These are phyloP conservation scores for Acacia melanoxylon DNA, from an alignment of 306 rosid genomes.

Conservation along the genomic window DNA sequence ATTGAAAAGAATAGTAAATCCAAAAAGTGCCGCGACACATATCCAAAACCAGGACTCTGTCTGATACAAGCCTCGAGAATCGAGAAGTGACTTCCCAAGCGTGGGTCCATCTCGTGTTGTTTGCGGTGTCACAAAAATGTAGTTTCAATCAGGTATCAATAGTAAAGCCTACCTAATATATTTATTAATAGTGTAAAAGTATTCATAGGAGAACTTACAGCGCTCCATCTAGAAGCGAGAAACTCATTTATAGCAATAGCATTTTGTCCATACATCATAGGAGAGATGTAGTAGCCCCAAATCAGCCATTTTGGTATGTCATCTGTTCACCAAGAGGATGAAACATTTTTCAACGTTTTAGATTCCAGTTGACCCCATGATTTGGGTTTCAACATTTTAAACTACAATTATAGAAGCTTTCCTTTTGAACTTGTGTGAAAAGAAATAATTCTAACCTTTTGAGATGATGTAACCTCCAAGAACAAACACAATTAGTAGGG, in stretches of 20 bases:
- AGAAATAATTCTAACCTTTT: conserved; percentile 37
- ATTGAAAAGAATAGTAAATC: conserved; percentile 60
- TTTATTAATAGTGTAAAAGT: background rate
- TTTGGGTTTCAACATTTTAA: background rate
- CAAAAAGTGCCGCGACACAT: conserved; percentile 54
- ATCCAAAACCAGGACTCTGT: conserved; percentile 69
- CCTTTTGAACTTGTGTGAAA: background rate
- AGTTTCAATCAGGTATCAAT: background rate
- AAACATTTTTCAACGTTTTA: background rate
- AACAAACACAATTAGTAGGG: conserved; percentile 45
- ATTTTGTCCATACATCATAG: conserved; percentile 81
- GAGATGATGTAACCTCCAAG: conserved; percentile 59
- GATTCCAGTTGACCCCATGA: background rate
- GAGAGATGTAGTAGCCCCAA: conserved; percentile 66
- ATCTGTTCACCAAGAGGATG: conserved; percentile 35
- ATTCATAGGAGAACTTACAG: conserved; percentile 29
- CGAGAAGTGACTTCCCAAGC: conserved; percentile 56
- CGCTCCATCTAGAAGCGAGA: conserved; percentile 65
- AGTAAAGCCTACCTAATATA: too few relatives aligned
- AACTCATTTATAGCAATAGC: conserved; percentile 72
- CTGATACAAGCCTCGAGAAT: conserved; percentile 43
- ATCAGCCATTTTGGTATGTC: conserved; percentile 56
- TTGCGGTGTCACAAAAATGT: background rate
- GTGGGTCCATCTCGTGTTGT: conserved; percentile 30
- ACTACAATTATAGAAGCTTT: background rate